Base-by-base conservation (phyloP, 2,329 filamentous ascomycete genomes). In the Samsoniella hepiali region DNA sequence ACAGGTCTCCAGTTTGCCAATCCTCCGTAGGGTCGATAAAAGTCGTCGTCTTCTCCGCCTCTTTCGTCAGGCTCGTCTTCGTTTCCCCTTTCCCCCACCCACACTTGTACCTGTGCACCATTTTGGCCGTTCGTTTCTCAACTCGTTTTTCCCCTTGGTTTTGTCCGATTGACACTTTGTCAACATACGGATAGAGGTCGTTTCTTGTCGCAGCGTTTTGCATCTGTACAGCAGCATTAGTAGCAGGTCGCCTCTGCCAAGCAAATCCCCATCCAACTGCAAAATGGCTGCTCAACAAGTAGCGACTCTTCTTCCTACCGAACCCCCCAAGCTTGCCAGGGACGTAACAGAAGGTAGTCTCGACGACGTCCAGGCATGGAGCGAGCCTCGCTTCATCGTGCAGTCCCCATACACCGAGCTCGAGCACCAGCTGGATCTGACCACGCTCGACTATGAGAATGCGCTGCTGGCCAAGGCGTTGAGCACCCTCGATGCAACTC, bases 331-430 rank as follows among this genome's bases (percentile, higher is more conserved):
- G 64, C 69, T 72, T 63, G 59, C 59, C 22, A 70, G 71, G 58
- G 68, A 71, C 45, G 69, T 69, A 44, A 59, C 64, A 3, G 62
- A 62, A 34, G 51, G 29, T 31, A 61, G 58, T 62, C 40, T 71
- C 38, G 65, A 72, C 17, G 66, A 68, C n/a, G 66, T 73, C 45
- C 69, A 72, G 54, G 54, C 66, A 5, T 59, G 64, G 45, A 61
- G 67, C 3, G 62, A 69, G n/a, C 63, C 67, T 11, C 71, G 72
- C 29, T 72, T 72, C 67, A 69, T 95, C 51, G 79, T 90, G 47
- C 83, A 88, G 66, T 96, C 93, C 0, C 92, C 92, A 0, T 96
- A 97, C 73, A 85, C 86, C 10, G 85, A 88, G 49, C 74, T 79
- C 34, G 79, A 83, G 3, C 92, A 96, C 74, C 84, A 91, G 56